These are phyloP conservation scores for Aphanomyces astaci DNA, from an alignment of 352 stramenopile genomes.

Conservation along the genomic window DNA sequence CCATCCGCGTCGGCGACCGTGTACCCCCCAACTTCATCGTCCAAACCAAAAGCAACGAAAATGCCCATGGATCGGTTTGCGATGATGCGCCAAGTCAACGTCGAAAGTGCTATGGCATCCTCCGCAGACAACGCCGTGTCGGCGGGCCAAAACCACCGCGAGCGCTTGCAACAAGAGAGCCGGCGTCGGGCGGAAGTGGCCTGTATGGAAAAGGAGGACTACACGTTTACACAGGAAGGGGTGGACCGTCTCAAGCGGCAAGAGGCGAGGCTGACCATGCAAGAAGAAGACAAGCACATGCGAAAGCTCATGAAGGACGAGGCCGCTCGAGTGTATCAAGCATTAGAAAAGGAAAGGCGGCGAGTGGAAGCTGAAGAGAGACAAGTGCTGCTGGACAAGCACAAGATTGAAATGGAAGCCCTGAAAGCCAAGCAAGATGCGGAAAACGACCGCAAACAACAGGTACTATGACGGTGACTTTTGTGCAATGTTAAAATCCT, in stretches of 20 bases:
- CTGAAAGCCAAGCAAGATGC: constrained; percentile 47
- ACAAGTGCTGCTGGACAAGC: constrained; percentile 38
- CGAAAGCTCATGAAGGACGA: constrained; percentile 38
- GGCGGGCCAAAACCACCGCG: constrained; percentile 54
- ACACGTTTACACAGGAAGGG: constrained; percentile 44
- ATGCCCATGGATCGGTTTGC: constrained; percentile 19
- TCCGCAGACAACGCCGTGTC: constrained; percentile 28
- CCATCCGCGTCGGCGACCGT: not conserved
- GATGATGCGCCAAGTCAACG: constrained; percentile 23
- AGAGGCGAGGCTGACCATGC: constrained; percentile 46
- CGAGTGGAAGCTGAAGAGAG: constrained; percentile 35
- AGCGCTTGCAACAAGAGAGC: constrained; percentile 44
- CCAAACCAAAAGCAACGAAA: not conserved
- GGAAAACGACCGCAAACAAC: constrained; percentile 30
- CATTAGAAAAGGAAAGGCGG: not conserved
- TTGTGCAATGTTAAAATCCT: too few relatives aligned
- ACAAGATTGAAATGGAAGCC: constrained; percentile 38
- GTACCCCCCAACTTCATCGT: not conserved
- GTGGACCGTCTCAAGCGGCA: constrained; percentile 39
- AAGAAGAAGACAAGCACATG: constrained; percentile 49
- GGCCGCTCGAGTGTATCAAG: constrained; percentile 26
- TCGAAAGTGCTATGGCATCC: not conserved
- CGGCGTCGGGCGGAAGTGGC: constrained; percentile 36
- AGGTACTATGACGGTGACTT: too few relatives aligned
- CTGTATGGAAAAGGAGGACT: constrained; percentile 56